Conservation (phyloP, 2,329 filamentous ascomycete species). For the Hymenoscyphus albidus region DNA sequence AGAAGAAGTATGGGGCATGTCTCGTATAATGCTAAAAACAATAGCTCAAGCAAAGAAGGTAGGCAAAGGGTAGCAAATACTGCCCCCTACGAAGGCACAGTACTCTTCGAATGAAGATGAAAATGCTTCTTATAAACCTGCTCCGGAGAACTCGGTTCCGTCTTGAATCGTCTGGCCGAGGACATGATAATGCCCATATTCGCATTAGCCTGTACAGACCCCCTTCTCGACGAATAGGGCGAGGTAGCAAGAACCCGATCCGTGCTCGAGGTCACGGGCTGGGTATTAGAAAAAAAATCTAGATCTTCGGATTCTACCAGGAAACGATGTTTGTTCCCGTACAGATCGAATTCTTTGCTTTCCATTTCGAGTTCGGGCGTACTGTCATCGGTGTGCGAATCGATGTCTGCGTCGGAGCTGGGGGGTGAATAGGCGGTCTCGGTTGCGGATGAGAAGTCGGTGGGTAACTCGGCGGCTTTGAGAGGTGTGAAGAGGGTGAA, state of each 20-base stretch:
- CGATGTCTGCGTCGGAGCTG: slow-evolving; percentile 31
- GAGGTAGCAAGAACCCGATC: slow-evolving; percentile 32
- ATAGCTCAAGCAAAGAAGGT: too few species aligned
- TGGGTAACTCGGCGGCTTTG: slow-evolving; percentile 16
- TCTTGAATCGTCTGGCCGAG: neutral
- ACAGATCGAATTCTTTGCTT: slow-evolving; percentile 7
- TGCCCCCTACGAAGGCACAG: neutral
- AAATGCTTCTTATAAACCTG: slow-evolving; percentile 17
- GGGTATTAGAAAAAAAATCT: slow-evolving; percentile 30
- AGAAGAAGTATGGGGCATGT: too few species aligned
- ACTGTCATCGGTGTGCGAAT: slow-evolving; percentile 33
- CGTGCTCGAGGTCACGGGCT: slow-evolving; percentile 28
- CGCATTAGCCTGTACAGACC: neutral
- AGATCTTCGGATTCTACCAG: slow-evolving; percentile 10
- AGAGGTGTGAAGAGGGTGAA: slow-evolving; percentile 17
- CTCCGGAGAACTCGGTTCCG: slow-evolving; percentile 19
- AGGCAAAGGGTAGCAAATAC: too few species aligned
- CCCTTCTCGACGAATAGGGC: slow-evolving; percentile 16
- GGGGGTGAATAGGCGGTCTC: slow-evolving; percentile 29
- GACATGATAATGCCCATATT: slow-evolving; percentile 14
- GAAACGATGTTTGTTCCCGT: neutral
- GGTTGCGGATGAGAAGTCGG: slow-evolving; percentile 29
- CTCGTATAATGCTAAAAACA: too few species aligned
- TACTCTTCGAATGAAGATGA: neutral
- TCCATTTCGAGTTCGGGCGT: slow-evolving; percentile 24